Percentiles rank a stretch among this genome's conserved stretches.
Conservation (phyloP, 805 yeast species). For the Starmerella kuoi region DNA sequence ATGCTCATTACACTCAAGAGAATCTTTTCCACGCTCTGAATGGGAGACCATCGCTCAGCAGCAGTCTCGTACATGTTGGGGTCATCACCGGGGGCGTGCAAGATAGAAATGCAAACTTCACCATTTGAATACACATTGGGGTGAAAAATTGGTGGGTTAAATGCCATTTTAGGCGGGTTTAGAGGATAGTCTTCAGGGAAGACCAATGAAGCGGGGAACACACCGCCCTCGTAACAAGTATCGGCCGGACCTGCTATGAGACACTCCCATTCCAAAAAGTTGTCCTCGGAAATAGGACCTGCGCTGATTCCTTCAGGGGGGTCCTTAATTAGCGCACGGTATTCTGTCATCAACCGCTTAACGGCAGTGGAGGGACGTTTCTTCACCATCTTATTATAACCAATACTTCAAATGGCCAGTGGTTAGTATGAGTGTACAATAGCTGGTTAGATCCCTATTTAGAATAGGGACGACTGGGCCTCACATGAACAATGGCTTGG, state of each 20-base stretch:
- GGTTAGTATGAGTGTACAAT: too few species aligned
- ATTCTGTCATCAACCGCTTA: conserved; percentile 73
- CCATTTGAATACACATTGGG: conserved; percentile 93
- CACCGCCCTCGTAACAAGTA: conserved; percentile 77
- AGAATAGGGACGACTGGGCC: too few species aligned
- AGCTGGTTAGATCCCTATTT: too few species aligned
- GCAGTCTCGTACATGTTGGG: conserved; percentile 92
- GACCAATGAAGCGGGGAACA: conserved; percentile 61
- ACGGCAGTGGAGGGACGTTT: conserved; percentile 51
- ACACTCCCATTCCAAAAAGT: conserved; percentile 75
- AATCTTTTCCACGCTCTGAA: conserved; percentile 95
- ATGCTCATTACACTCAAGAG: conserved; percentile 83
- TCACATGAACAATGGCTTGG: too few species aligned
- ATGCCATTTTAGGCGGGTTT: conserved; percentile 64
- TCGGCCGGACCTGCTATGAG: conserved; percentile 71
- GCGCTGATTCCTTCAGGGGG: conserved; percentile 95
- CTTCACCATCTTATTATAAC: conserved; percentile 5
- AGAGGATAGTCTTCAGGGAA: conserved; percentile 76
- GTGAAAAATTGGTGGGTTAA: conserved; percentile 73
- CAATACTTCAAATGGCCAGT: too few species aligned
- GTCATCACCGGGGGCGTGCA: conserved; percentile 95
- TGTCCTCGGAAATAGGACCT: conserved; percentile 68
- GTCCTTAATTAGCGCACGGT: conserved; percentile 70
- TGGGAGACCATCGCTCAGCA: conserved; percentile 96
- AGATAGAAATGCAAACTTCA: conserved; percentile 85